These are phyloP conservation scores for Yamagishiella unicocca DNA, from an alignment of 139 green algal genomes.

Conservation along the genomic window DNA sequence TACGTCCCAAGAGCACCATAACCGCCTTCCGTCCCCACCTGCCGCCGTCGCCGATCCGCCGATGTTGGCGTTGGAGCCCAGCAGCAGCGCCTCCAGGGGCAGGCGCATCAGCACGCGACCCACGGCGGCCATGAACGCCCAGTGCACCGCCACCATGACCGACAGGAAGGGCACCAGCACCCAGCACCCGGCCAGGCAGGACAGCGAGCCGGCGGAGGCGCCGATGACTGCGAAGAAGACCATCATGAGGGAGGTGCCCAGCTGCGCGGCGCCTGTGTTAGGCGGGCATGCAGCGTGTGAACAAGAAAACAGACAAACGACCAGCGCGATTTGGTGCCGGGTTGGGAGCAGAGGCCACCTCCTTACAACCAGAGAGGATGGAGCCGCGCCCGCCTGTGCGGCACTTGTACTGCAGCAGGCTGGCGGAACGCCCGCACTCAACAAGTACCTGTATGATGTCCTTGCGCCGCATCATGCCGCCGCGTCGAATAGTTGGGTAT, in stretches of 20 bases:
- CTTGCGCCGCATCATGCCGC: no score
- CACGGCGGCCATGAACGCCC: constrained; percentile 49
- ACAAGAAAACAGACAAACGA: no score
- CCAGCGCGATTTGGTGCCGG: no score
- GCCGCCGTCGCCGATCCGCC: constrained; percentile 85
- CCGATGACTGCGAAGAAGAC: constrained; percentile 91
- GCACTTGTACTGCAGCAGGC: no score
- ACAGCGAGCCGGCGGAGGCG: constrained; percentile 66
- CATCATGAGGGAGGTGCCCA: constrained; percentile 75
- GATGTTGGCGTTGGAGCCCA: constrained; percentile 83
- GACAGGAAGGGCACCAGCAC: constrained; percentile 60
- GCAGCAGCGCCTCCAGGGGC: constrained; percentile 66
- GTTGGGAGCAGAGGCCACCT: neutral
- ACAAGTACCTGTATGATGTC: no score
- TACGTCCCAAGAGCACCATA: neutral
- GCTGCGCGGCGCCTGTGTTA: constrained; percentile 54
- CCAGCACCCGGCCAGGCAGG: constrained; percentile 49
- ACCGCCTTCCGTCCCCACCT: constrained; percentile 31
- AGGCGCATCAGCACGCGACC: constrained; percentile 49
- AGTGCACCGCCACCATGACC: constrained; percentile 58
- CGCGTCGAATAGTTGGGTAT: no score
- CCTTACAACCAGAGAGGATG: neutral
- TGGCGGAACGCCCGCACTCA: no score
- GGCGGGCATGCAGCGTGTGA: no score
- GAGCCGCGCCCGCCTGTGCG: no score